These are phyloP conservation scores for Maudiozyma pseudohumilis DNA, from an alignment of 805 yeast genomes.

Conservation along the genomic window DNA sequence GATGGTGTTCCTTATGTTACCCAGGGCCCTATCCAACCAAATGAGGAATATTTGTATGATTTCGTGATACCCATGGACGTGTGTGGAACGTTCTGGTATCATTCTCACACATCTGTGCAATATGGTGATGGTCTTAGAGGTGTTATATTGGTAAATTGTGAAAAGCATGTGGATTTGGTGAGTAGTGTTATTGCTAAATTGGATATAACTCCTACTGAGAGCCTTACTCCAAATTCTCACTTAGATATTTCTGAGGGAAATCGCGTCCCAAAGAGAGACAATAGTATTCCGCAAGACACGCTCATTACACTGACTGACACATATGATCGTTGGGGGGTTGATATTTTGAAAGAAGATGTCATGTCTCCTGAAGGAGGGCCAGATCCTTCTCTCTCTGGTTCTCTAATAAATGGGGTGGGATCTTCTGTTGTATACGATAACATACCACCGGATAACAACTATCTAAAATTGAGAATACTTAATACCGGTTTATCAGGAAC, in stretches of 20 bases:
- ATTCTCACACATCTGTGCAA: slow-evolving; percentile 42
- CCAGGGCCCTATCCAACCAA: slow-evolving; percentile 63
- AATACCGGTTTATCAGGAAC: slow-evolving; percentile 52
- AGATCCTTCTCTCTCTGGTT: slow-evolving; percentile 22
- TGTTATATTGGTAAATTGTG: slow-evolving; percentile 45
- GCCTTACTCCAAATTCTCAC: not conserved
- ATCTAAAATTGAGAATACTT: slow-evolving; percentile 37
- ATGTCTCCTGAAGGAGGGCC: slow-evolving; percentile 16
- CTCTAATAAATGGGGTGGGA: slow-evolving; percentile 18
- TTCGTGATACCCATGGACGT: slow-evolving; percentile 35
- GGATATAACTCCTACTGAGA: not conserved
- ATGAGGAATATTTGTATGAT: slow-evolving; percentile 43
- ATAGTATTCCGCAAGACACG: slow-evolving; percentile 39
- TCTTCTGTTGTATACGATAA: slow-evolving; percentile 16
- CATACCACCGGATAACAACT: slow-evolving; percentile 37
- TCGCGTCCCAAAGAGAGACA: slow-evolving; percentile 21
- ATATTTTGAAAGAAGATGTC: slow-evolving; percentile 26
- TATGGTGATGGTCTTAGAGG: slow-evolving; percentile 45
- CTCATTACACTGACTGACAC: slow-evolving; percentile 50
- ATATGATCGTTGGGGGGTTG: slow-evolving; percentile 41
- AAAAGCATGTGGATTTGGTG: slow-evolving; percentile 30
- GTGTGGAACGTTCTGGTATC: slow-evolving; percentile 50
- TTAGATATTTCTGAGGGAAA: not conserved
- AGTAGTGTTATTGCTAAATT: slow-evolving; percentile 12
- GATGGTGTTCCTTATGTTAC: slow-evolving; percentile 38